Conservation (phyloP, 306 rosid species). For the Quercus cerris region DNA sequence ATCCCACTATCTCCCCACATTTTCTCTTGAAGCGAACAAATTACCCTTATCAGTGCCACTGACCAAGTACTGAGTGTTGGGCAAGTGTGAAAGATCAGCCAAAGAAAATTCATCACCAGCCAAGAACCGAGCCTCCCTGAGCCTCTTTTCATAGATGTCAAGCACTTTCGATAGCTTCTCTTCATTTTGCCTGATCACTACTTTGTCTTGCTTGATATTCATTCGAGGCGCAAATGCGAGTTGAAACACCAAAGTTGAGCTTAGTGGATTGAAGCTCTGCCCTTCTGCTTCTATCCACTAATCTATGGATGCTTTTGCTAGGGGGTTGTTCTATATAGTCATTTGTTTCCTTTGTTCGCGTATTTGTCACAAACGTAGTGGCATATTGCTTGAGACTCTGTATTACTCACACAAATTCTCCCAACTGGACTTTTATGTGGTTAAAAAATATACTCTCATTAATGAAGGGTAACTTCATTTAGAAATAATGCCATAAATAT, state of each 20-base stretch:
- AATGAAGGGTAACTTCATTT: no score
- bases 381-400: conserved; percentile 80
- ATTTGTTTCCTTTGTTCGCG: conserved; percentile 49
- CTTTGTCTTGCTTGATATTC: conserved; percentile 65
- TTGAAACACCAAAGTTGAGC: conserved; percentile 66
- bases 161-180: conserved; percentile 66
- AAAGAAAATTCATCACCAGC: conserved; percentile 73
- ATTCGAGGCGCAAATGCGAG: conserved; percentile 72
- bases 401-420: not conserved
- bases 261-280: conserved; percentile 73
- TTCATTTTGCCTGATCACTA: conserved; percentile 42
- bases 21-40: conserved; percentile 44
- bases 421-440: no score
- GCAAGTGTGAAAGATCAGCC: conserved; percentile 82
- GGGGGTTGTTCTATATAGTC: conserved; percentile 57
- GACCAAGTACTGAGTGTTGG: conserved; percentile 57
- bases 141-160: conserved; percentile 59
- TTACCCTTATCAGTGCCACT: conserved; percentile 26
- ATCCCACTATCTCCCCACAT: conserved; percentile 76
- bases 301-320: conserved; percentile 68
- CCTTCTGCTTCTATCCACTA: conserved; percentile 82
- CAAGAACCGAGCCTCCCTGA: conserved; percentile 55
- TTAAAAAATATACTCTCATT: no score
- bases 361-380: conserved; percentile 76
- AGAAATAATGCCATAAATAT: not conserved